Base-by-base conservation (phyloP, 2,329 filamentous ascomycete species). In the Ceratocystis papillata region DNA sequence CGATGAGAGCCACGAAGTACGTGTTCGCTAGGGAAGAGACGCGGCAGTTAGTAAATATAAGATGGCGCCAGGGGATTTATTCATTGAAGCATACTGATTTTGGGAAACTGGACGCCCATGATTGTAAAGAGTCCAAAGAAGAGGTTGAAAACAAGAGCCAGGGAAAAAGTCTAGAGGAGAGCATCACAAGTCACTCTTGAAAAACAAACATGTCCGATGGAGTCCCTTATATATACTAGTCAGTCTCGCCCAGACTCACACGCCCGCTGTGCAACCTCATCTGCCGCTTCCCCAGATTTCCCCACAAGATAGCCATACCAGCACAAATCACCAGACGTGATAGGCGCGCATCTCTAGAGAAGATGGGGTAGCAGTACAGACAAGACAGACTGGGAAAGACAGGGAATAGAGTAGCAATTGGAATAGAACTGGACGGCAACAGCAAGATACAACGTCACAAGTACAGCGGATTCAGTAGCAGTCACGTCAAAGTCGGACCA, bases 1-100 rank as follows among this genome's bases (percentile, higher is more conserved):
- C 69, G 67, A 74, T 72, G 69, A 71, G 71, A 61, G 74, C 73
- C 66, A 75, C 74, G 59, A 74, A 73, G 69, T 75, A 75, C 63
- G 74, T 72, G 69, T 75, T 75, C 44, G 70, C 68, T 69, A 33
- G 8, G 28, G 22, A 55, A 44, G 12, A 53, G 50, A 1, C 44
- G 22, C 3, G 45, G 22, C 8, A 41, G 48, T 63, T 64, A 60
- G 61, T 48, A 17, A 33, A n/a, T 64, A 12, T 8, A 4, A 30
- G 20, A 15, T 45, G 28, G 41, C 17, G 6, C 33, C 37, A 45
- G n/a, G 7, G 20, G 20, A 17, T 25, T 25, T 53, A 25, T 17
- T 15, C n/a, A 44, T 3, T 62, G 12, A 30, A 1, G 12, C 65
- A 12, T 55, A 67, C 66, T 64, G n/a, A 67, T 67, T 57, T 67